Evolutionary conservation across 176 grass and related monocot species (phyloP).

Genomic region (Guadua angustifolia): DNA sequence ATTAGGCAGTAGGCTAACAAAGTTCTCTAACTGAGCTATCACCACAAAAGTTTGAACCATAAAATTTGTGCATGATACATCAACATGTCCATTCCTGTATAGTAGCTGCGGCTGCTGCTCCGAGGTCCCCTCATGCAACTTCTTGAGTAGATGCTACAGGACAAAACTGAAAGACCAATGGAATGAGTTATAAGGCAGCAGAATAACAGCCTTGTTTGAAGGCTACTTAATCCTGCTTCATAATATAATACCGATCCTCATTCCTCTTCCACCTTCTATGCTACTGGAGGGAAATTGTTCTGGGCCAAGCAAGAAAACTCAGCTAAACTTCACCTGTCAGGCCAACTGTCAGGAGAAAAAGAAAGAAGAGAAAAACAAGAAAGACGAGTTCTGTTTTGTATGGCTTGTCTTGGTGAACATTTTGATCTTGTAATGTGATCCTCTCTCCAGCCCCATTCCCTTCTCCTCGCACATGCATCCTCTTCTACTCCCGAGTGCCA

Average conservation of each 20-base stretch:
- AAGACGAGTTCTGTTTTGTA: too few species aligned
- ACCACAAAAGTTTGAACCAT: not conserved
- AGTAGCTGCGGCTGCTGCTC: not conserved
- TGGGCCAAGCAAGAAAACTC: too few species aligned
- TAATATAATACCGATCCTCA: not conserved
- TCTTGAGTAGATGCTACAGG: not conserved
- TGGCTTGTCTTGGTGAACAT: too few species aligned
- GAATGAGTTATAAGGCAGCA: slow-evolving; percentile 7
- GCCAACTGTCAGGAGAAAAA: too few species aligned
- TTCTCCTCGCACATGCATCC: too few species aligned
- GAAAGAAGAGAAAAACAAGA: too few species aligned
- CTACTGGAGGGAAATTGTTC: too few species aligned
- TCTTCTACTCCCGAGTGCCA: too few species aligned
- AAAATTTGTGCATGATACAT: not conserved
- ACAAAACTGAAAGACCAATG: not conserved
- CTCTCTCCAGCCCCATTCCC: too few species aligned
- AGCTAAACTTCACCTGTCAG: too few species aligned
- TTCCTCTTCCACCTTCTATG: not conserved
- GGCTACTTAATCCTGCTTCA: not conserved
- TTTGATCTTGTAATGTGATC: too few species aligned
- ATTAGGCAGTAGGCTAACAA: not conserved
- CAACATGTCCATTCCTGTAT: not conserved
- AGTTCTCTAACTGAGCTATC: not conserved
- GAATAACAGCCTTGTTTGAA: not conserved
- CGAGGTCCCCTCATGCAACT: not conserved